Evolutionary conservation across 2,329 filamentous ascomycete species (phyloP), one percentile per base, ranked within the genome.

Genomic region (Parastagonospora nodorum): DNA sequence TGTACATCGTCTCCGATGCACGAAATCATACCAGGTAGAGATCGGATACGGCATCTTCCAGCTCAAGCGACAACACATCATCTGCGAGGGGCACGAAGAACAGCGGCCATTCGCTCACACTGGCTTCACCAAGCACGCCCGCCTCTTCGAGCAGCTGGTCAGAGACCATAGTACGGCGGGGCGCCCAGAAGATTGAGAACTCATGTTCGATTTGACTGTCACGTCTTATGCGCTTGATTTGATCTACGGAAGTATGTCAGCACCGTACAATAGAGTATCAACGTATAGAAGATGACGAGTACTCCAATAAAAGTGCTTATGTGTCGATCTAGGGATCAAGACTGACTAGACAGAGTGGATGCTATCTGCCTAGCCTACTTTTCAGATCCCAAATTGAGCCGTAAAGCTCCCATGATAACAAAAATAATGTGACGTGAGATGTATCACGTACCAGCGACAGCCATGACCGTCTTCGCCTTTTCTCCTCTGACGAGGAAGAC

Each of bases 141-240:
- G 90, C 88, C 69, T 96, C 92, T 74, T 99, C 94, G 33, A 99
- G 81, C 42, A 97, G 84, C 69, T 92, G 88, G 72, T 97, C 92
- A 61, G 91, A 94, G 47, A 97, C 88, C 47, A 96, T 80, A 4
- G 94, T 97, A 55, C 94, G 88, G 50, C 94, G 86, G 5, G 95
- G 93, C 36, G 96, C 89, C 90, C 94, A 97, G 71, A 97, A 93
- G 63, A 99, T 88, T 57, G 92, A 93, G 71, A 97, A 96, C 65
- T 99, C 93, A 82, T 99, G 94, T 61, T 92, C 90, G 40, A 88
- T 90, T 67, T 91, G 88, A 70, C 89, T 92, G 74, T 94, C 91
- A 67, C 88, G 88, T 66, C 93, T 90, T 51, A 97, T 81, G 53
- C 90, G 87, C 73, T 92, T 93, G 64, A 97, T 92, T 78, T 97